Evolutionary conservation across 169 alveolate genomes (phyloP), one percentile per base, ranked within the genome.

Genomic region (Eimeria sp.): DNA sequence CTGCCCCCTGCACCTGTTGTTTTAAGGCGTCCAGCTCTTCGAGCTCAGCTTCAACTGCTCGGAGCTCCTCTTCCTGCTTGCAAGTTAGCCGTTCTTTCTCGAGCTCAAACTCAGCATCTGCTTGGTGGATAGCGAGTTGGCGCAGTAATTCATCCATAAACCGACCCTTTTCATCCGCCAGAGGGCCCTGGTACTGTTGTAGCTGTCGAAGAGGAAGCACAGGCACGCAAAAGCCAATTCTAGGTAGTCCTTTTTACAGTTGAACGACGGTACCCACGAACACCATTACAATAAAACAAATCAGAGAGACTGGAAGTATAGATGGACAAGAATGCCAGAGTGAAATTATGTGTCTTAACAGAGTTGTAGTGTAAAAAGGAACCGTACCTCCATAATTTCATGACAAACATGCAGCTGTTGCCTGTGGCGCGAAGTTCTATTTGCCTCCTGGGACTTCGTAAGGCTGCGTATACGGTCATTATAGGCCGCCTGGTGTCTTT

Each of bases 361-460:
- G 71, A 66, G 77, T 71, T 66, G 62, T 60, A 83, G 78, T n/a
- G 58, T 0, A 56, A 6, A 27, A 10, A 37, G 40, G 40, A 77
- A 60, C 37, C 43, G 30, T 25, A 64, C 94, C 94, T 87, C 94
- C 37, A 87, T 87, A 37, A 87, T 87, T 64, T 87, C 94, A n/a
- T 87, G 80, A 23, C 83, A 58, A 3, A 66, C 94, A 37, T 87
- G 82, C 66, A 87, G 66, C 82, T 87, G 94, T 16, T 87, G 94
- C 94, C 76, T 87, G 78, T 40, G 83, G 33, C 62, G 72, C 46
- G 83, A 27, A n/a, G 76, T 40, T 18, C 66, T 66, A 0, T 40
- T 11, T 37, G 83, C 82, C 40, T 62, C 94, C 56, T 87, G 83
- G 62, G 94, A 62, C 82, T 87, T 87, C 62, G 82, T 37, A 20